Percentiles rank a stretch among this genome's conserved stretches.
These are phyloP conservation scores for Phytophthora tentaculata DNA, from an alignment of 352 stramenopile genomes.

Conservation along the genomic window DNA sequence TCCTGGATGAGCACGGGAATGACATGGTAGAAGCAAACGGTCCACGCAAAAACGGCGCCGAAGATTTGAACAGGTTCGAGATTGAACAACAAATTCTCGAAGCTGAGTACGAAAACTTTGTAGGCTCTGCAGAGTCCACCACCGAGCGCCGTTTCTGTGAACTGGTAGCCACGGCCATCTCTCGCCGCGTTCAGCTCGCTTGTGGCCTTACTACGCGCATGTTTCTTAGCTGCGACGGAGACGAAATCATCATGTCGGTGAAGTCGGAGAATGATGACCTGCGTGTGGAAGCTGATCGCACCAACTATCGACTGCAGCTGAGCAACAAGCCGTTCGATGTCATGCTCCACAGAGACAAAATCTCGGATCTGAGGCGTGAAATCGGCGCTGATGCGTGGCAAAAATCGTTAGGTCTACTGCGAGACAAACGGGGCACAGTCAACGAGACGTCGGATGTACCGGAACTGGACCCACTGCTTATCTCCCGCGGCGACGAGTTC, in stretches of 20 bases:
- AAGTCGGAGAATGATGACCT: constrained; percentile 82
- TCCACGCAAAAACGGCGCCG: constrained; percentile 42
- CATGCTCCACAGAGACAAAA: constrained; percentile 61
- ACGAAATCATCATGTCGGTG: constrained; percentile 88
- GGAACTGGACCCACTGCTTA: constrained; percentile 71
- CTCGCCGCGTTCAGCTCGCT: constrained; percentile 73
- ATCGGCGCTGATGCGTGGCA: constrained; percentile 47
- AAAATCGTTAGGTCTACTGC: constrained; percentile 55
- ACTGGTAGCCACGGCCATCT: constrained; percentile 64
- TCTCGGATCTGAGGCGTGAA: constrained; percentile 49
- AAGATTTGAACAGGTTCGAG: constrained; percentile 29
- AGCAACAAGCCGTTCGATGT: constrained; percentile 78
- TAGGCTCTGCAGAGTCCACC: constrained; percentile 43
- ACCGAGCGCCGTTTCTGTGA: constrained; percentile 67
- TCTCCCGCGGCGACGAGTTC: constrained; percentile 52
- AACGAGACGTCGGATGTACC: constrained; percentile 42
- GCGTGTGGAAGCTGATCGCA: constrained; percentile 71
- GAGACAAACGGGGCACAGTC: constrained; percentile 43
- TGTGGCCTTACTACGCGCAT: constrained; percentile 82
- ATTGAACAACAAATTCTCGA: constrained; percentile 45
- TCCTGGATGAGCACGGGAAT: constrained; percentile 56
- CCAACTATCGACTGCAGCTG: constrained; percentile 72
- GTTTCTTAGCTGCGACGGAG: constrained; percentile 75
- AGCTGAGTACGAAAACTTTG: constrained; percentile 61
- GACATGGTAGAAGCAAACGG: constrained; percentile 43